phyloP scores from a whole-genome alignment of 2,329 filamentous ascomycete species.

The Bipolaris zeicola region DNA sequence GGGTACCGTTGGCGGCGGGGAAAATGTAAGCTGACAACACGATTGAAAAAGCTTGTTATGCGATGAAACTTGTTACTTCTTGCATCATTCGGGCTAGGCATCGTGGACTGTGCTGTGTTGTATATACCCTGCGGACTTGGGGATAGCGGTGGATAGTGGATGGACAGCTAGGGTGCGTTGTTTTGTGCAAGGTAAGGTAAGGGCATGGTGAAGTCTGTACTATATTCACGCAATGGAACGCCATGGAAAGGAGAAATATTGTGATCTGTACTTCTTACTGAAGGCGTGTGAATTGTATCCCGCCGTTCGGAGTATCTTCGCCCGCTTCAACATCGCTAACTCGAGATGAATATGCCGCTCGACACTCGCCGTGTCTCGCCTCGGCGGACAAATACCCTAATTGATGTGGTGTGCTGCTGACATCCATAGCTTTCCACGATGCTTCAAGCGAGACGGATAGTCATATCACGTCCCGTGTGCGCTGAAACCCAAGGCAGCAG shows the following conservation, averaged over 20 bases:
- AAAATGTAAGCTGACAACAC: neutral
- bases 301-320: neutral
- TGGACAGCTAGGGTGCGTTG: too few species aligned
- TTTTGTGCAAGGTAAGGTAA: too few species aligned
- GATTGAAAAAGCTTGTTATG: neutral
- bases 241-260: neutral
- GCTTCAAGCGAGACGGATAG: neutral
- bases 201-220: neutral
- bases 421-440: neutral
- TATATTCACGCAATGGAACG: neutral
- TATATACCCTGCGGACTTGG: neutral
- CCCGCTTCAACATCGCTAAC: neutral
- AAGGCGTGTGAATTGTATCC: too few species aligned
- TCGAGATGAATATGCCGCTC: neutral
- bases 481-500: neutral
- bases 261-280: neutral
- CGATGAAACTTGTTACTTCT: neutral
- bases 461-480: neutral
- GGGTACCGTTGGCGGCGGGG: neutral
- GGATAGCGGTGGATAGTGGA: too few species aligned
- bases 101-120: conserved; percentile 10
- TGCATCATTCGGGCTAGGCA: conserved; percentile 16
- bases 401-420: neutral
- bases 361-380: neutral
- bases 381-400: neutral